Evolutionary conservation across 2,329 filamentous ascomycete genomes (phyloP), one percentile per base, ranked within the genome.

Genomic region (Diaporthe amygdali): DNA sequence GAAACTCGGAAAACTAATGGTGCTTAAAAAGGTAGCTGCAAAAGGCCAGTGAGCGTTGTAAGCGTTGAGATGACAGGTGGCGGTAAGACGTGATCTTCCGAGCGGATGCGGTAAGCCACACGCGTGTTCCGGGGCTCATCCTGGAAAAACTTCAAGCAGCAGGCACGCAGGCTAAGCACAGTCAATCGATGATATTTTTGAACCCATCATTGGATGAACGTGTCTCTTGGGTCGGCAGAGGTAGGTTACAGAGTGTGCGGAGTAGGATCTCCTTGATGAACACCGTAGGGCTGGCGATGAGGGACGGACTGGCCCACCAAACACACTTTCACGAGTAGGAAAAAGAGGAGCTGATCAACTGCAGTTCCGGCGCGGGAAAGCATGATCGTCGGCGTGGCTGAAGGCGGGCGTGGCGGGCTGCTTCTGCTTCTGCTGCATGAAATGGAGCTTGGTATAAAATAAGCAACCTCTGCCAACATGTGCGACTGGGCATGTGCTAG

Each of bases 21-120:
- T 34, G 41, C 56, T 34, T 22, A 47, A 63, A 47, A 34, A 32
- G 41, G 56, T 27, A 63, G 41, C 56, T 63, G 27, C 44, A 63
- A 22, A 30, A 63, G 22, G 25, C 8, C 12, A 39, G 56, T n/a
- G n/a, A n/a, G 56, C 20, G 9, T 27, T 14, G 17, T 34, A 27
- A 39, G 54, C 54, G 54, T 59, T 59, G 54, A 59, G 41, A 63
- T 63, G 56, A 47, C 56, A 47, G 56, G 56, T 63, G 56, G 56
- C 56, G 56, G 56, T 63, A 34, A 63, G 56, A 63, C 56, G 56
- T 25, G 56, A 22, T 32, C 41, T 63, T 46, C 56, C 56, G 41
- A 41, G 25, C 56, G 41, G 56, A 30, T 47, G 56, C 27, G 14
- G 56, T 63, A 20, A 63, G 56, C 46, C 56, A 47, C 17, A 41